phyloP scores from a whole-genome alignment of 2,329 filamentous ascomycete genomes.

The Calonectria fujianensis region DNA sequence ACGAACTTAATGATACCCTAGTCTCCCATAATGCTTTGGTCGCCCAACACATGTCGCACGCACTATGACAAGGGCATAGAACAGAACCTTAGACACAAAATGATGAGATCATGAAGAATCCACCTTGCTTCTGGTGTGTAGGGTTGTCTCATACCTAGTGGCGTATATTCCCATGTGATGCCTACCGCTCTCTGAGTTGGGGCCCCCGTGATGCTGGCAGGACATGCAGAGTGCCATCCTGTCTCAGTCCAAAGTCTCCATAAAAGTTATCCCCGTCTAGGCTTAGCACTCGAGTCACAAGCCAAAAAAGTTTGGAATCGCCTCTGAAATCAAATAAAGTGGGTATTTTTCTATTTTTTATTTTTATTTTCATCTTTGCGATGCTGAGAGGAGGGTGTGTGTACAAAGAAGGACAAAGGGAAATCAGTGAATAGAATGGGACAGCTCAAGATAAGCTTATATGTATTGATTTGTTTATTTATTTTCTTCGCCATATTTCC shows the following conservation, averaged over 20 bases:
- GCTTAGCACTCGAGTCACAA: slow-evolving; percentile 2
- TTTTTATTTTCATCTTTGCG: not conserved
- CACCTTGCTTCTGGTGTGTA: slow-evolving; percentile 26
- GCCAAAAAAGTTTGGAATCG: not conserved
- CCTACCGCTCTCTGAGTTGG: slow-evolving; percentile 23
- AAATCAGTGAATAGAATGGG: not conserved
- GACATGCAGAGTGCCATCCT: slow-evolving; percentile 26
- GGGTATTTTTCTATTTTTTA: not conserved
- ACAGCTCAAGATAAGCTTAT: not conserved
- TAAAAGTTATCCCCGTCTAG: slow-evolving; percentile 15
- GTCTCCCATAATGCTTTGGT: slow-evolving; percentile 32
- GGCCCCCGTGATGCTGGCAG: slow-evolving; percentile 36
- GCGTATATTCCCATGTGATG: slow-evolving; percentile 36
- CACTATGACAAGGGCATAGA: slow-evolving; percentile 31
- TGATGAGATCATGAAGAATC: slow-evolving; percentile 40
- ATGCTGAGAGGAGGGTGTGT: not conserved
- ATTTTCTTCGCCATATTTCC: not conserved
- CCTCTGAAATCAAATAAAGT: not conserved
- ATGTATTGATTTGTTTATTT: not conserved
- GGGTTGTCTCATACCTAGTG: slow-evolving; percentile 25
- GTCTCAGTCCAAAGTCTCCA: slow-evolving; percentile 26
- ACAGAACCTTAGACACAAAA: slow-evolving; percentile 37
- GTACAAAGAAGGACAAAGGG: not conserved
- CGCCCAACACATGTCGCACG: slow-evolving; percentile 27
- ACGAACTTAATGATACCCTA: slow-evolving; percentile 41